Conservation (phyloP, 805 yeast species). For the Candida koratica region DNA sequence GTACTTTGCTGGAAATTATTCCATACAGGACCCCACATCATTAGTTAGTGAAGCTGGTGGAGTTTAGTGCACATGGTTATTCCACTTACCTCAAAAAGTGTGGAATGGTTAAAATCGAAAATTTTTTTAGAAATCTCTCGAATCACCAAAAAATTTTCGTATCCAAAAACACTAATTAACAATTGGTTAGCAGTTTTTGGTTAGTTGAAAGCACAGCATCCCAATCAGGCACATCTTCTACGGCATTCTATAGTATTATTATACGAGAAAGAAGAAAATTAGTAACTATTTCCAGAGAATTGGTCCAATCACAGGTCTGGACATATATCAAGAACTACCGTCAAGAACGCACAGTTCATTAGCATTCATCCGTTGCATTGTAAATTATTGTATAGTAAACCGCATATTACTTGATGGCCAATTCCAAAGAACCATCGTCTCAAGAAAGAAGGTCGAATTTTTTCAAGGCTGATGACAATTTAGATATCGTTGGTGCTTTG, state of each 20-base stretch:
- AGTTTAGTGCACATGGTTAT: constrained; percentile 1
- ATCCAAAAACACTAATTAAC: constrained; percentile 3
- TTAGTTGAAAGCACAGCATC: background rate
- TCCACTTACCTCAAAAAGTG: constrained; percentile 2
- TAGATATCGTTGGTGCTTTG: constrained; percentile 48
- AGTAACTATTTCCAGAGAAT: background rate
- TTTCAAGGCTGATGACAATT: constrained; percentile 19
- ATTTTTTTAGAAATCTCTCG: constrained; percentile 10
- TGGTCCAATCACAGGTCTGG: background rate
- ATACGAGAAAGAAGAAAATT: background rate
- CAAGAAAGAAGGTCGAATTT: constrained; percentile 15
- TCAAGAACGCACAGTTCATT: constrained; percentile 1
- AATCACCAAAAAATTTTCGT: constrained; percentile 10
- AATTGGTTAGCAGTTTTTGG: background rate
- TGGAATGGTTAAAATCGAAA: constrained; percentile 7
- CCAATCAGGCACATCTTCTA: background rate
- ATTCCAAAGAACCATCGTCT: constrained; percentile 1
- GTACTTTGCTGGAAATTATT: too few relatives aligned
- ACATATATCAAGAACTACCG: too few relatives aligned
- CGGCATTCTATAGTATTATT: constrained; percentile 1
- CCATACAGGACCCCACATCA: too few relatives aligned
- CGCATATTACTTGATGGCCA: constrained; percentile 7
- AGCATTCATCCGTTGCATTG: constrained; percentile 8
- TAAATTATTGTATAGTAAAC: constrained; percentile 7
- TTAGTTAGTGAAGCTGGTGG: too few relatives aligned